Evolutionary conservation across 2,329 filamentous ascomycete genomes (phyloP).

Genomic region (Aquanectria penicillioides): DNA sequence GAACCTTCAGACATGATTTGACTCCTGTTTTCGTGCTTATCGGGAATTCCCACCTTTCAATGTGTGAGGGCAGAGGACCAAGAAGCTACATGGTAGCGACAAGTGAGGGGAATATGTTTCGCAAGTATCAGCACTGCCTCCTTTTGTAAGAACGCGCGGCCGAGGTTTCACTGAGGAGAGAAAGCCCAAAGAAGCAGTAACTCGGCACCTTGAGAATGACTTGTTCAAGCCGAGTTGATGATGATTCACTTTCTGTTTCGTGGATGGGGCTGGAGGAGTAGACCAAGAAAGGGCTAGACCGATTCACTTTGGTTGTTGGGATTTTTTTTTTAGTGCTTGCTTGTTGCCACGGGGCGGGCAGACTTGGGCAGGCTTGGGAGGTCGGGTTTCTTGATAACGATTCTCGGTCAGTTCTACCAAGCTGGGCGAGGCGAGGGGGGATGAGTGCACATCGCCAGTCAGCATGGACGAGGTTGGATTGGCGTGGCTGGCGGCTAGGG

Average conservation of each 20-base stretch:
- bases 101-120: not conserved
- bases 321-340: not conserved
- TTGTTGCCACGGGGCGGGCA: slow-evolving; percentile 1
- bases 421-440: not conserved
- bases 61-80: too few relatives aligned
- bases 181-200: too few relatives aligned
- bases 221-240: too few relatives aligned
- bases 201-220: too few relatives aligned
- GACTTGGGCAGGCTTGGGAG: not conserved
- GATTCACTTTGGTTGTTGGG: not conserved
- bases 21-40: too few relatives aligned
- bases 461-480: slow-evolving; percentile 5
- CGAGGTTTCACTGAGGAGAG: not conserved
- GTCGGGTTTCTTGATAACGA: not conserved
- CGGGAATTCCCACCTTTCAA: too few relatives aligned
- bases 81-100: too few relatives aligned
- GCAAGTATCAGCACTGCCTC: not conserved
- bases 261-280: too few relatives aligned
- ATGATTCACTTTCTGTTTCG: too few relatives aligned
- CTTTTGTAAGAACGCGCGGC: not conserved
- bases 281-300: not conserved
- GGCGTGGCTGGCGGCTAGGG: slow-evolving; percentile 10
- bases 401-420: not conserved
- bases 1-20: too few relatives aligned
- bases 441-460: slow-evolving; percentile 9